Conservation (phyloP, 345 rosid species). For the Citrus glauca region DNA sequence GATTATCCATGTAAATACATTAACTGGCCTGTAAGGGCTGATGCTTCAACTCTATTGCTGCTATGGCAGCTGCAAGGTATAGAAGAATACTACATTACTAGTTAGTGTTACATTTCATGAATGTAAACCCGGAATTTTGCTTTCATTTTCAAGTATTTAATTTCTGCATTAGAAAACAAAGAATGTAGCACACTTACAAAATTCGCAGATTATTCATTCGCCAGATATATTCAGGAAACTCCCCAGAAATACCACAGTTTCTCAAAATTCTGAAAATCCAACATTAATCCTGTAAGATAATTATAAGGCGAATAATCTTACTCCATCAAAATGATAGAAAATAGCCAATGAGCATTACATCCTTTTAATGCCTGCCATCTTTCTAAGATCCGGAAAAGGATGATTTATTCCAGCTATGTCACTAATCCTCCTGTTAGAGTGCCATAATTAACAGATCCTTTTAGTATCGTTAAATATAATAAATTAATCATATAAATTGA, state of each 20-base stretch:
- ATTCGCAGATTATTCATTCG: conserved; percentile 22
- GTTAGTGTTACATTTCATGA: neutral
- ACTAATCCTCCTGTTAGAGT: conserved; percentile 24
- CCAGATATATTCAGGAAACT: conserved; percentile 39
- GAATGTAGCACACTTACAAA: conserved; percentile 27
- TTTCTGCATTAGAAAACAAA: neutral
- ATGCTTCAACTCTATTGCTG: neutral
- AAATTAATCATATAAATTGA: neutral
- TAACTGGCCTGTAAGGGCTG: neutral
- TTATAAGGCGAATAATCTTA: neutral
- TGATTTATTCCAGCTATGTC: conserved; percentile 22
- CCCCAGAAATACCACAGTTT: conserved; percentile 39
- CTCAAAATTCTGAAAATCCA: conserved; percentile 35
- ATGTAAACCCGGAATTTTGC: neutral
- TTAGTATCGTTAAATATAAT: neutral
- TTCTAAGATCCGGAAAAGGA: conserved; percentile 19
- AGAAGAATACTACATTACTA: neutral
- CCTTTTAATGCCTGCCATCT: conserved; percentile 2
- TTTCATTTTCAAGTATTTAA: neutral
- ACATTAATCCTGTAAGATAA: neutral
- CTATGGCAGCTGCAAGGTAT: neutral
- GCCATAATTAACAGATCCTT: neutral
- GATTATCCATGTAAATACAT: neutral
- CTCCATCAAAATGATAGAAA: neutral
- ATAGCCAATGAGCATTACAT: conserved; percentile 17